These are phyloP conservation scores for Annulohypoxylon maeteangense DNA, from an alignment of 495 filamentous ascomycete species.

Conservation along the genomic window DNA sequence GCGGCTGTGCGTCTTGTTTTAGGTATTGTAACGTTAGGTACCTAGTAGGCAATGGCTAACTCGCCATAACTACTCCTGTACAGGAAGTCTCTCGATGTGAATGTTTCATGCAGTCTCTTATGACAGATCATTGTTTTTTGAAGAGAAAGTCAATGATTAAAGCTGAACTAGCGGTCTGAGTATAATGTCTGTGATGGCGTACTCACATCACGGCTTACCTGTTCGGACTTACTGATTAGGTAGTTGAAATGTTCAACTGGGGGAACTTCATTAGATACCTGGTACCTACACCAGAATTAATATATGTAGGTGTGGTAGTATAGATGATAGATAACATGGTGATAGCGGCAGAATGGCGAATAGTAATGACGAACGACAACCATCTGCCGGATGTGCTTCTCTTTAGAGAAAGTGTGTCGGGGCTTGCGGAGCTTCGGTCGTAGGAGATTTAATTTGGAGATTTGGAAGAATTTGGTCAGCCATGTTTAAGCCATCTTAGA, in stretches of 20 bases:
- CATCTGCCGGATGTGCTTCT: constrained; percentile 32
- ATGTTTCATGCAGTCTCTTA: neutral
- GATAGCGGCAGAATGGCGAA: neutral
- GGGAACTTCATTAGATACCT: too few relatives aligned
- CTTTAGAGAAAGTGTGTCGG: constrained; percentile 30
- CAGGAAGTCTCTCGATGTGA: neutral
- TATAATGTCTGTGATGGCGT: constrained; percentile 5
- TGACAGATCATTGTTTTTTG: neutral
- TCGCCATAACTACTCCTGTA: neutral
- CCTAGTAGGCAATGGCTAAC: too few relatives aligned
- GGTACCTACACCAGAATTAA: neutral
- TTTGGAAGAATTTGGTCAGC: constrained; percentile 46
- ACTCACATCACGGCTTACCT: neutral
- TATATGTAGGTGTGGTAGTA: neutral
- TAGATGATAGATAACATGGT: neutral
- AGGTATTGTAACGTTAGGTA: constrained; percentile 2
- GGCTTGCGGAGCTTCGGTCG: constrained; percentile 11
- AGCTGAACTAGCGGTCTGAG: constrained; percentile 7
- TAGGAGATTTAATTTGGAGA: constrained; percentile 32
- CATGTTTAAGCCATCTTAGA: constrained; percentile 3
- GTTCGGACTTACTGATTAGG: neutral
- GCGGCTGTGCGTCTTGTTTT: neutral
- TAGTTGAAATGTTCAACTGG: neutral
- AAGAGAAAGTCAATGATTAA: neutral
- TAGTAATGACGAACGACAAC: constrained; percentile 1